A percentile compares a stretch with the other conserved stretches of the same genome.
phyloP scores from a whole-genome alignment of 768 basidiomycete species.

The Clavulina sp. region DNA sequence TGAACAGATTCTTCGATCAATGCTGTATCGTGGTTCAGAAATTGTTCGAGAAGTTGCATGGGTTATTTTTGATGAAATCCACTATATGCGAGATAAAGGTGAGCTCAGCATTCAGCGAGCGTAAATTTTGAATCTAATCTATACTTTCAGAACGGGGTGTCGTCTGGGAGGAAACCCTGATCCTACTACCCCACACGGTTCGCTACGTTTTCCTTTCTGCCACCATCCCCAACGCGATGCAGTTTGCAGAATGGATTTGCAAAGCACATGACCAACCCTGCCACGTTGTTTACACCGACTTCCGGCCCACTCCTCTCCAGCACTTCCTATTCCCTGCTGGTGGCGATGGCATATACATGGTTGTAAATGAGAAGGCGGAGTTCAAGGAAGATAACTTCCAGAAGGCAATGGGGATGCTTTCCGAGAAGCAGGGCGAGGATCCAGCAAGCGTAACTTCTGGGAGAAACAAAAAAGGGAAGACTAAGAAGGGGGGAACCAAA shows the following conservation, averaged over 20 bases:
- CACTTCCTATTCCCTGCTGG: constrained; percentile 97
- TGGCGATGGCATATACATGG: constrained; percentile 91
- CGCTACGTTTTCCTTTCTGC: constrained; percentile 98
- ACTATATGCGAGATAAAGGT: constrained; percentile 96
- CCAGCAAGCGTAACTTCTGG: constrained; percentile 75
- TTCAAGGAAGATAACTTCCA: constrained; percentile 95
- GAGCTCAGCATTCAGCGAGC: neutral
- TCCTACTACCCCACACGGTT: constrained; percentile 87
- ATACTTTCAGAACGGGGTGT: constrained; percentile 65
- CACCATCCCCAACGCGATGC: constrained; percentile 98
- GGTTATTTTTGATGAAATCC: constrained; percentile 99
- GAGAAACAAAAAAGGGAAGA: constrained; percentile 80
- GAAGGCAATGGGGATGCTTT: constrained; percentile 91
- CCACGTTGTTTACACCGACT: constrained; percentile 98
- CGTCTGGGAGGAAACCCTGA: constrained; percentile 99
- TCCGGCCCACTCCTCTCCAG: constrained; percentile 92
- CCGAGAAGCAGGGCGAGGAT: constrained; percentile 72
- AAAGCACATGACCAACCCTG: constrained; percentile 95
- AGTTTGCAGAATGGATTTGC: constrained; percentile 98
- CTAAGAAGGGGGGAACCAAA: constrained; percentile 89
- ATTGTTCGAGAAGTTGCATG: constrained; percentile 99
- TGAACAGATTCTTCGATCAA: constrained; percentile 82
- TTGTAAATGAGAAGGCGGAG: constrained; percentile 96
- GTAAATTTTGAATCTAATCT: neutral
- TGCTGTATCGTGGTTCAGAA: constrained; percentile 97